A percentile compares a stretch with the other conserved stretches of the same genome.
Conservation (phyloP, 441 rosid species). For the Biscutella auriculata region DNA sequence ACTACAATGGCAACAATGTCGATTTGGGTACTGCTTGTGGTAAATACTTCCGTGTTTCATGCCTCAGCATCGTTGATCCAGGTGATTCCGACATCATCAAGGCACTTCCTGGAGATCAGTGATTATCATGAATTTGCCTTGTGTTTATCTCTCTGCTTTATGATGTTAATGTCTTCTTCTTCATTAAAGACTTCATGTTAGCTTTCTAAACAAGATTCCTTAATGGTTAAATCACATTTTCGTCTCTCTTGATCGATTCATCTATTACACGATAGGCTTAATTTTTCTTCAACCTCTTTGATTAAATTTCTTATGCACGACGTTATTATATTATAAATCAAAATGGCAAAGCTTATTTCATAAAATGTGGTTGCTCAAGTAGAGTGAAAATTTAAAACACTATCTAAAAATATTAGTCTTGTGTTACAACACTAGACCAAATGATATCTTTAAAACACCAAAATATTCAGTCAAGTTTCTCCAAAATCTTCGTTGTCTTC, state of each 20-base stretch:
- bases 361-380: no score
- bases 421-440: no score
- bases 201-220: background rate
- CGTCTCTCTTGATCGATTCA: background rate
- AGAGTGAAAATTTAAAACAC: no score
- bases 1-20: constrained; percentile 66
- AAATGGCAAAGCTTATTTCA: no score
- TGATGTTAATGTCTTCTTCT: background rate
- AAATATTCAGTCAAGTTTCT: no score
- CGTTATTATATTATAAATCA: no score
- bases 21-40: constrained; percentile 89
- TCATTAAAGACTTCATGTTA: constrained; percentile 6
- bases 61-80: constrained; percentile 74
- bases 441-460: no score
- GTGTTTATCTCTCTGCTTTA: background rate
- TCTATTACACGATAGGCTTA: background rate
- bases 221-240: background rate
- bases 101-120: constrained; percentile 21
- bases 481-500: constrained; percentile 26
- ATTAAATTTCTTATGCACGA: no score
- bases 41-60: constrained; percentile 73
- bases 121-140: constrained; percentile 12
- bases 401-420: no score
- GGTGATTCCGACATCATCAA: constrained; percentile 42
- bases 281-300: no score